These are phyloP conservation scores for Lentinula guzmanii DNA, from an alignment of 768 basidiomycete species.

Conservation along the genomic window DNA sequence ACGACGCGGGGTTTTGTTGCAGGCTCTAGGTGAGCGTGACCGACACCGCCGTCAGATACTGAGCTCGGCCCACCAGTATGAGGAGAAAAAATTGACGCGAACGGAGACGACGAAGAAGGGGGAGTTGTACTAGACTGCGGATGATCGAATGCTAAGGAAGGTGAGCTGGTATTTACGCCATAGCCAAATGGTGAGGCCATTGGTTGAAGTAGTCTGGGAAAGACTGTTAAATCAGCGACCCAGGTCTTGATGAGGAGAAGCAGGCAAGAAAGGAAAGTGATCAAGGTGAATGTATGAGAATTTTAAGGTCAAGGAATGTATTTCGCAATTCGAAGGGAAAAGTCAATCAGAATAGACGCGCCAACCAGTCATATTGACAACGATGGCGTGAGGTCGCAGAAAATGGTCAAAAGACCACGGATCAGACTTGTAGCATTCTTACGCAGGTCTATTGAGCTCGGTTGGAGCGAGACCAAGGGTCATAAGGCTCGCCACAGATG, in stretches of 20 bases:
- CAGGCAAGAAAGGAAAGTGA: neutral
- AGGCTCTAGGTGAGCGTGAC: neutral
- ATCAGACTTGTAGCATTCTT: neutral
- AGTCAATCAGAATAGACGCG: neutral
- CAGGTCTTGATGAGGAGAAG: neutral
- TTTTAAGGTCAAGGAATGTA: neutral
- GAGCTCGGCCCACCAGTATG: slow-evolving; percentile 1
- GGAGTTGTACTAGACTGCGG: neutral
- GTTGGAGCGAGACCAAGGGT: neutral
- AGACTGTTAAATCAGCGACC: neutral
- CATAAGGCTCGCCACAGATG: neutral
- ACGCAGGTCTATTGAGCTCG: neutral
- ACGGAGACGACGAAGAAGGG: slow-evolving; percentile 4
- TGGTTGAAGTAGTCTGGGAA: neutral
- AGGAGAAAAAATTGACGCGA: slow-evolving; percentile 6
- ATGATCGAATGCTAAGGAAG: neutral
- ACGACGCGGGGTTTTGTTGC: slow-evolving; percentile 12
- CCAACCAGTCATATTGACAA: neutral
- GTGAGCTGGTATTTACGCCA: neutral
- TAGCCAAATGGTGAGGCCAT: neutral
- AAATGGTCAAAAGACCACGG: neutral
- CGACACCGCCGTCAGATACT: neutral
- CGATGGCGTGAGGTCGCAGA: neutral
- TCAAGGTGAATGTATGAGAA: neutral
- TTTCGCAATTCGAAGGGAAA: neutral